Evolutionary conservation across 2,329 filamentous ascomycete species (phyloP).

Genomic region (Apiospora kogelbergensis): DNA sequence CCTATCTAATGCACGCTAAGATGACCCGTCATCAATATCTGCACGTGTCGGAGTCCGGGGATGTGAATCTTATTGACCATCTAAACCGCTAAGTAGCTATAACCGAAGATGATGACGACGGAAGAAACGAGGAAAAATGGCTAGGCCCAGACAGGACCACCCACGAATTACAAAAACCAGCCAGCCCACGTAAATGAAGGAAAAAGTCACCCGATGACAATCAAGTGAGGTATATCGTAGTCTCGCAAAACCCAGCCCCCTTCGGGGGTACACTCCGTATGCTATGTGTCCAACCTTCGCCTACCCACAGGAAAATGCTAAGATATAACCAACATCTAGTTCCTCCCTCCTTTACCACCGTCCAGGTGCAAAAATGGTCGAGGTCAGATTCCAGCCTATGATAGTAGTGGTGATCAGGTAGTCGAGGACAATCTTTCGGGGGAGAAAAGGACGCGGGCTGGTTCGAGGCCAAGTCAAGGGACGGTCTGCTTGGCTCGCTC

Average conservation of each 20-base stretch:
- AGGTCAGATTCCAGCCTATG: background rate
- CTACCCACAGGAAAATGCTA: background rate
- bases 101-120: slow-evolving; percentile 14
- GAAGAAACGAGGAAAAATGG: background rate
- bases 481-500: background rate
- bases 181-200: background rate
- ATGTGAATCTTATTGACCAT: slow-evolving; percentile 26
- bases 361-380: background rate
- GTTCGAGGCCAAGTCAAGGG: background rate
- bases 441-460: background rate
- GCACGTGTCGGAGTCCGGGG: slow-evolving; percentile 7
- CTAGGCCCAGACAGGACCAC: background rate
- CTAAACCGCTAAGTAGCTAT: slow-evolving; percentile 21
- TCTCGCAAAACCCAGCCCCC: background rate
- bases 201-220: background rate
- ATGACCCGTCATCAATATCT: background rate
- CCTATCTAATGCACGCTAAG: too few relatives aligned
- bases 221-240: slow-evolving; percentile 8
- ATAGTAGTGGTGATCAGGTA: background rate
- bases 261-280: background rate
- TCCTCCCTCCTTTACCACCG: background rate
- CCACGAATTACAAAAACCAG: background rate
- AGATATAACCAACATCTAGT: slow-evolving; percentile 4
- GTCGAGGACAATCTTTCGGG: background rate
- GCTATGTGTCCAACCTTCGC: background rate